A percentile compares a stretch with the other conserved stretches of the same genome.
These are phyloP conservation scores for Huntiella omanensis DNA, from an alignment of 2,329 filamentous ascomycete genomes.

Conservation along the genomic window DNA sequence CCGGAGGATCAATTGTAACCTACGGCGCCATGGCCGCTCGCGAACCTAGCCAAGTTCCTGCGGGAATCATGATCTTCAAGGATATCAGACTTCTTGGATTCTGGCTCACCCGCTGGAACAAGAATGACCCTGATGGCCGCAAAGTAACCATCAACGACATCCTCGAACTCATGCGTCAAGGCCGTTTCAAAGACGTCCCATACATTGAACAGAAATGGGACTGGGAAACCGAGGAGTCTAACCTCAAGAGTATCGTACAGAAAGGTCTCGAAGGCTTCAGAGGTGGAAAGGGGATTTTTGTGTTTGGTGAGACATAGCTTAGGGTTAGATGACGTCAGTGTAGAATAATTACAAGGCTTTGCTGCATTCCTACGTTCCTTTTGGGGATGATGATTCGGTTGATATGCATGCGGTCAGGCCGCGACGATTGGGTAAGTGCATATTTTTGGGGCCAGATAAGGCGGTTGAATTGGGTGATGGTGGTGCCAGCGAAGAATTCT, in stretches of 20 bases:
- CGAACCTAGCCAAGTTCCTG: slow-evolving; percentile 64
- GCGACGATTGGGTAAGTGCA: too few relatives aligned
- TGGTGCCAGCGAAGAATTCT: too few relatives aligned
- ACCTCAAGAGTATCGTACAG: slow-evolving; percentile 56
- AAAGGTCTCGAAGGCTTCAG: slow-evolving; percentile 70
- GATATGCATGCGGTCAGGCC: too few relatives aligned
- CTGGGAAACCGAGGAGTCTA: slow-evolving; percentile 55
- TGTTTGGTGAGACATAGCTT: slow-evolving; percentile 44
- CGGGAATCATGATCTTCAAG: slow-evolving; percentile 82
- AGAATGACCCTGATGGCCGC: slow-evolving; percentile 54
- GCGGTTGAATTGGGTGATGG: too few relatives aligned
- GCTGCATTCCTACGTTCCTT: too few relatives aligned
- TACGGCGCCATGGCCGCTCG: slow-evolving; percentile 82
- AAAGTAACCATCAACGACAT: slow-evolving; percentile 70
- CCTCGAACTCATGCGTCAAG: slow-evolving; percentile 51
- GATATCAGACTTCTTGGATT: slow-evolving; percentile 79
- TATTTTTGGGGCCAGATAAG: too few relatives aligned
- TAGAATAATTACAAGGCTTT: too few relatives aligned
- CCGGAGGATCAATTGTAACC: slow-evolving; percentile 61
- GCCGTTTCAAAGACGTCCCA: slow-evolving; percentile 67
- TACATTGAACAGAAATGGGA: slow-evolving; percentile 69
- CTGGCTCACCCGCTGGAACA: slow-evolving; percentile 85
- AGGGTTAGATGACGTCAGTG: too few relatives aligned
- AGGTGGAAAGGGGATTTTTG: slow-evolving; percentile 75
- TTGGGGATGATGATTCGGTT: too few relatives aligned